Base-by-base conservation (phyloP, 257 asterid species). In the Rauvolfia tetraphylla region DNA sequence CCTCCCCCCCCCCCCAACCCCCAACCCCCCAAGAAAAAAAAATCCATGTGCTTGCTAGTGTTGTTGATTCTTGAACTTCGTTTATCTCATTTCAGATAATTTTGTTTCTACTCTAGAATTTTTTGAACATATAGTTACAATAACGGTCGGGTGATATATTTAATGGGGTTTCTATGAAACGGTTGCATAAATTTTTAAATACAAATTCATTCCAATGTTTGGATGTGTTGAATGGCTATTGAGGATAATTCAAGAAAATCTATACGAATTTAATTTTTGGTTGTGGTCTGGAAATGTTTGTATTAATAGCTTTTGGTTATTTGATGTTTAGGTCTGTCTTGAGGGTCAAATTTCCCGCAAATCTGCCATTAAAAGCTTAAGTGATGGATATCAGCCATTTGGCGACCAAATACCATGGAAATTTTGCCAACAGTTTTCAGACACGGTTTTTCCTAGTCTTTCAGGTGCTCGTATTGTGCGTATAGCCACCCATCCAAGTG, bases 331-430 rank as follows among this genome's bases (percentile, higher is more conserved):
- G 97, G 84, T 95, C 68, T 89, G 87, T 77, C 90, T 95, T 23
- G 99, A 95, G 87, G 99, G 99, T 27, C 88, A 95, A 81, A 89
- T 95, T 82, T 95, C 98, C 75, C 89, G 79, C 22, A 81, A 90
- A 81, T 95, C 98, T 80, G 96, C 92, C 1, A 53, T 80, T 44
- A 90, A 75, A 82, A 88, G 92, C 85, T 83, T 92, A 81, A 85
- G 83, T 76, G 90, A 81, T 67, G 98, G 99, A 41, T 87, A 83
- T 62, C 89, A 82, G 85, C 98, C 99, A 38, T 85, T 42, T 78
- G 98, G 99, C 76, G 98, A 95, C 83, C 96, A 91, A 79, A 92
- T 95, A 83, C 98, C 99, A 20, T 92, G 98, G 99, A 95, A 92
- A 84, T 89, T 95, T 74, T 92, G 93, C 42, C 89, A 89, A 79